Percentiles rank a stretch among this genome's conserved stretches.
phyloP scores from a whole-genome alignment of 495 filamentous ascomycete genomes.

The Penicillium verhagenii region DNA sequence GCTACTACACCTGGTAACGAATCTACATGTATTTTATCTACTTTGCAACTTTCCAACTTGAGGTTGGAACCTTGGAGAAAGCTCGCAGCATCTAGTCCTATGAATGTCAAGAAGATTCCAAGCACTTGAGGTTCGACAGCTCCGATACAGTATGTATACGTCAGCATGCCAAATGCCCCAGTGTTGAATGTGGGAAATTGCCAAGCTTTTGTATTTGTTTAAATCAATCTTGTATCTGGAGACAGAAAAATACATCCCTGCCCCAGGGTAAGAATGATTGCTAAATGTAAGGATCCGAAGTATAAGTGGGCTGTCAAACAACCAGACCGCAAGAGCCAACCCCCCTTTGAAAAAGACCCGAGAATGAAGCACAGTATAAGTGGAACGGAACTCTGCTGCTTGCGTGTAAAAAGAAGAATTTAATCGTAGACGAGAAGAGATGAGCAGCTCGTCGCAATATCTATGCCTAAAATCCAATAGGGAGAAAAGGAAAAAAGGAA shows the following conservation, averaged over 20 bases:
- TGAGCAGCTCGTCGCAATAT: conserved; percentile 7
- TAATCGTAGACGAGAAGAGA: background rate
- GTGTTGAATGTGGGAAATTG: conserved; percentile 2
- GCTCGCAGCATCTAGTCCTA: too few relatives aligned
- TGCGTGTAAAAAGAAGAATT: conserved; percentile 5
- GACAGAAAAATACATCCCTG: background rate
- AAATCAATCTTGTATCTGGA: conserved; percentile 8
- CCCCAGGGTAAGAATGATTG: too few relatives aligned
- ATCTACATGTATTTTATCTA: too few relatives aligned
- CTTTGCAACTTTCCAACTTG: too few relatives aligned
- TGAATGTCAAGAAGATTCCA: too few relatives aligned
- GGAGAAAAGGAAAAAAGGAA: conserved; percentile 9
- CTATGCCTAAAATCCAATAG: conserved; percentile 9
- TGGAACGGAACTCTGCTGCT: conserved; percentile 8
- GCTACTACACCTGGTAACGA: too few relatives aligned
- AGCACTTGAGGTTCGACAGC: background rate
- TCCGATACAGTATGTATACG: background rate
- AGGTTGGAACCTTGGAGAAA: too few relatives aligned
- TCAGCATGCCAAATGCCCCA: background rate
- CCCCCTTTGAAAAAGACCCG: too few relatives aligned
- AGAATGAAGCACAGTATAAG: background rate
- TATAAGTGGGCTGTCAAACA: background rate
- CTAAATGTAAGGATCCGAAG: background rate
- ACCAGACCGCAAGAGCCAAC: background rate
- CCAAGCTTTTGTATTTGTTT: conserved; percentile 6